These are phyloP conservation scores for Boletus albobrunnescens DNA, from an alignment of 1,284 basidiomycete genomes.

Conservation along the genomic window DNA sequence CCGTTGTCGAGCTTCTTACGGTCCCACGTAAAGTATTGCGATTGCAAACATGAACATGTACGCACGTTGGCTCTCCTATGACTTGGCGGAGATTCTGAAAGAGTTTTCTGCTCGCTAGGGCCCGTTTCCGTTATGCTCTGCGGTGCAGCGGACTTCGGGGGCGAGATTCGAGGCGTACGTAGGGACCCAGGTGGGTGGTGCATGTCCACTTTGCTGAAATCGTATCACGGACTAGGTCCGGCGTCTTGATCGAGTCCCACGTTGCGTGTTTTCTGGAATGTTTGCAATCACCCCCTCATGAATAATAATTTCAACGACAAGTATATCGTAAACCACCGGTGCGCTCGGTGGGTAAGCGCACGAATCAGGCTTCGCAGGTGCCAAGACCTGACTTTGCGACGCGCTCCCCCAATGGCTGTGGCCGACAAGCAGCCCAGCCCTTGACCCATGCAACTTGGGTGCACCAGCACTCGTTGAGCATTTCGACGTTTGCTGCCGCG, in stretches of 20 bases:
- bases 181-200: constrained; percentile 26
- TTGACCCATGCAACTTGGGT: constrained; percentile 28
- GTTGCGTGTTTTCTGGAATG: constrained; percentile 31
- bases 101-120: constrained; percentile 14
- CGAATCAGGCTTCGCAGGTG: constrained; percentile 21
- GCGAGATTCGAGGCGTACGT: constrained; percentile 22
- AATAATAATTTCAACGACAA: constrained; percentile 12
- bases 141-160: constrained; percentile 17
- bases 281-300: constrained; percentile 6
- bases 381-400: constrained; percentile 15
- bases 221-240: constrained; percentile 13
- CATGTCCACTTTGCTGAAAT: constrained; percentile 20
- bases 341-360: constrained; percentile 12
- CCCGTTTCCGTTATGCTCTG: constrained; percentile 24
- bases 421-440: constrained; percentile 18
- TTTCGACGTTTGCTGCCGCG: constrained; percentile 15
- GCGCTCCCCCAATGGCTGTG: constrained; percentile 16
- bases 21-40: constrained; percentile 25
- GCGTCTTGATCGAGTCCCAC: constrained; percentile 23
- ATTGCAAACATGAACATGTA: constrained; percentile 19
- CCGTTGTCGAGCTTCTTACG: constrained; percentile 17
- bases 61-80: constrained; percentile 26
- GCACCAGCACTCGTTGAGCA: constrained; percentile 11
- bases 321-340: constrained; percentile 22
- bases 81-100: constrained; percentile 24